phyloP scores from a whole-genome alignment of 192 early-diverging fungal genomes.

The Coemansia biformis region DNA sequence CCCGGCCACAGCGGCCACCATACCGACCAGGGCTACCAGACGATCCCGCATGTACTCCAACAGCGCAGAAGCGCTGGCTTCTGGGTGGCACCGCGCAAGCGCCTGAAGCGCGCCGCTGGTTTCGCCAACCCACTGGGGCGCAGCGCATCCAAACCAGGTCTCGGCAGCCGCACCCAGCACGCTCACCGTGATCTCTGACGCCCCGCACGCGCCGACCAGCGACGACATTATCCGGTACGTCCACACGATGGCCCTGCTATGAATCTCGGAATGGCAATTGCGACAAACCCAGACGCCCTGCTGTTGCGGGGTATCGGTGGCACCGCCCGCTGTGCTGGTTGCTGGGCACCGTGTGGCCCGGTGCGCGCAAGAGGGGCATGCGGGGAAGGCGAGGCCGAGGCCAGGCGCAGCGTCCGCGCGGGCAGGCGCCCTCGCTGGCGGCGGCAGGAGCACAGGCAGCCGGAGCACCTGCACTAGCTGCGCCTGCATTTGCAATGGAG shows the following conservation, averaged over 20 bases:
- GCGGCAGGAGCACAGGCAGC: background rate
- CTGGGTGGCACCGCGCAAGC: background rate
- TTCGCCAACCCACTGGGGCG: conserved; percentile 24
- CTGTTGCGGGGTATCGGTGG: background rate
- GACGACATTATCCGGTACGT: conserved; percentile 18
- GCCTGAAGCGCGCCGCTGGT: conserved; percentile 2
- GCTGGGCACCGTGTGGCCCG: background rate
- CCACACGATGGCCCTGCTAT: conserved; percentile 11
- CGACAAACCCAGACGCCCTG: conserved; percentile 12
- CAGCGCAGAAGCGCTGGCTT: background rate
- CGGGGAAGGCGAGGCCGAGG: conserved; percentile 19
- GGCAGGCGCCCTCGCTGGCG: background rate
- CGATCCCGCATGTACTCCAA: conserved; percentile 7
- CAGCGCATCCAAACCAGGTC: conserved; percentile 28
- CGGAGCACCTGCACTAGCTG: conserved; percentile 10
- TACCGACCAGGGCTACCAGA: conserved; percentile 1
- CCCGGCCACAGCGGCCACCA: conserved; percentile 5
- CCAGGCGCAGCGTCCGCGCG: conserved; percentile 3
- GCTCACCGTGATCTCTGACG: conserved; percentile 2
- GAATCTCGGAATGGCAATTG: conserved; percentile 6
- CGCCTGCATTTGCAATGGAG: background rate
- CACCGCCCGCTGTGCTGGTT: background rate
- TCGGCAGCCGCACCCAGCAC: conserved; percentile 17
- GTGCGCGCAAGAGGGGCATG: conserved; percentile 19
- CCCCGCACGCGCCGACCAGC: background rate